phyloP scores from a whole-genome alignment of 176 grass and related monocot species.

The Stipa capillata region DNA sequence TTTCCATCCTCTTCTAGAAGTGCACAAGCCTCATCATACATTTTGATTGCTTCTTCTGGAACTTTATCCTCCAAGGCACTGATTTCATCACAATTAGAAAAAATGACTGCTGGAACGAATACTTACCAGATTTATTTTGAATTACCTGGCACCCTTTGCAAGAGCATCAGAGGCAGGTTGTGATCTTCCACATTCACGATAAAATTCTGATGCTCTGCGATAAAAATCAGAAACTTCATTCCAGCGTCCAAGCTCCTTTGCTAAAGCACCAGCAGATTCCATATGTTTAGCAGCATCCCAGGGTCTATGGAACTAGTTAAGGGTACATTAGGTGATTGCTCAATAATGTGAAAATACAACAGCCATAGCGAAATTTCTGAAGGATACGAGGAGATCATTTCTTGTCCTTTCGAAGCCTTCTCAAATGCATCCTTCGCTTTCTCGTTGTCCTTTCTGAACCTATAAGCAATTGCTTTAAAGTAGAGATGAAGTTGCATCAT shows the following conservation, averaged over 20 bases:
- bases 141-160: constrained; percentile 89
- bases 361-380: constrained; percentile 7
- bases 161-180: constrained; percentile 98
- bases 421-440: constrained; percentile 99
- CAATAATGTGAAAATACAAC: constrained; percentile 14
- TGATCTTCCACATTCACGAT: constrained; percentile 82
- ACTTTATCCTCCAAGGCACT: constrained; percentile 85
- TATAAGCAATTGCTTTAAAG: constrained; percentile 78
- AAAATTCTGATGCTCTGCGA: constrained; percentile 87
- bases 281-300: constrained; percentile 99
- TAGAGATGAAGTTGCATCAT: constrained; percentile 19
- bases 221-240: constrained; percentile 85
- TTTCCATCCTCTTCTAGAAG: constrained; percentile 95
- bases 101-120: neutral
- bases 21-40: constrained; percentile 78
- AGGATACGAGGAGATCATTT: constrained; percentile 98
- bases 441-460: constrained; percentile 79
- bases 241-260: constrained; percentile 79
- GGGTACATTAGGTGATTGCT: constrained; percentile 9
- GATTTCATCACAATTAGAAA: constrained; percentile 18
- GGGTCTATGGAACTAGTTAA: constrained; percentile 57
- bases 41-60: constrained; percentile 76
- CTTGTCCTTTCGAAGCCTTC: constrained; percentile 98
- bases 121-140: neutral
- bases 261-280: constrained; percentile 91